Conservation (phyloP, 805 yeast species). For the Ogataea thermomethanolica region DNA sequence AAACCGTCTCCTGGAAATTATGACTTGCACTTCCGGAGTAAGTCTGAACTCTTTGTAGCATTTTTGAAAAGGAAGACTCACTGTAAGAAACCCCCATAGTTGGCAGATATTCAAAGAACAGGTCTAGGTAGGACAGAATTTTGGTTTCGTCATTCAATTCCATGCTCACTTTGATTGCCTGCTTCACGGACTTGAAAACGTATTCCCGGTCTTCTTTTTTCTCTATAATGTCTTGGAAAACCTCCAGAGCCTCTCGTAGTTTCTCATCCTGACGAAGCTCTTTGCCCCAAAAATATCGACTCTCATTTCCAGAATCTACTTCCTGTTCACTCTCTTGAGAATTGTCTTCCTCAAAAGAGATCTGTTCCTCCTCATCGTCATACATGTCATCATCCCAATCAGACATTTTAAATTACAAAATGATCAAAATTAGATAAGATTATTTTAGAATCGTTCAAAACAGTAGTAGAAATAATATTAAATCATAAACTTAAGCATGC, state of each 20-base stretch:
- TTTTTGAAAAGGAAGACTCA: constrained; percentile 31
- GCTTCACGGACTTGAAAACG: constrained; percentile 34
- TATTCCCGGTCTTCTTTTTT: constrained; percentile 16
- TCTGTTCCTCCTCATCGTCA: constrained; percentile 35
- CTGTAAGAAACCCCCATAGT: constrained; percentile 23
- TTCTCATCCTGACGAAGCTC: constrained; percentile 33
- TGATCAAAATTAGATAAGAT: not conserved
- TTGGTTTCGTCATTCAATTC: constrained; percentile 16
- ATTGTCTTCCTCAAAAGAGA: constrained; percentile 32
- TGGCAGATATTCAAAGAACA: constrained; percentile 20
- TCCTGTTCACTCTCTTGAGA: constrained; percentile 12
- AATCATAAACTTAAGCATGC: too few relatives aligned
- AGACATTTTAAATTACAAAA: constrained; percentile 26
- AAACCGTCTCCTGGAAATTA: constrained; percentile 20
- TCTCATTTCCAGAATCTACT: constrained; percentile 19
- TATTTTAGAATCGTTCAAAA: too few relatives aligned
- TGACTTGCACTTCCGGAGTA: constrained; percentile 13
- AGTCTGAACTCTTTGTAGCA: constrained; percentile 29
- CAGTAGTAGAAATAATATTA: too few relatives aligned
- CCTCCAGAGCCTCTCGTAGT: constrained; percentile 22
- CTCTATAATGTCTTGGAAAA: constrained; percentile 23
- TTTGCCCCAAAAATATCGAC: constrained; percentile 33
- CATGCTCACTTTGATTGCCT: constrained; percentile 29
- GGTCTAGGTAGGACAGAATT: constrained; percentile 14
- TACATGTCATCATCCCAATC: constrained; percentile 39